Percentiles rank a stretch among this genome's conserved stretches.
These are phyloP conservation scores for Ceratobasidium sp. DNA, from an alignment of 1,284 basidiomycete genomes.

Conservation along the genomic window DNA sequence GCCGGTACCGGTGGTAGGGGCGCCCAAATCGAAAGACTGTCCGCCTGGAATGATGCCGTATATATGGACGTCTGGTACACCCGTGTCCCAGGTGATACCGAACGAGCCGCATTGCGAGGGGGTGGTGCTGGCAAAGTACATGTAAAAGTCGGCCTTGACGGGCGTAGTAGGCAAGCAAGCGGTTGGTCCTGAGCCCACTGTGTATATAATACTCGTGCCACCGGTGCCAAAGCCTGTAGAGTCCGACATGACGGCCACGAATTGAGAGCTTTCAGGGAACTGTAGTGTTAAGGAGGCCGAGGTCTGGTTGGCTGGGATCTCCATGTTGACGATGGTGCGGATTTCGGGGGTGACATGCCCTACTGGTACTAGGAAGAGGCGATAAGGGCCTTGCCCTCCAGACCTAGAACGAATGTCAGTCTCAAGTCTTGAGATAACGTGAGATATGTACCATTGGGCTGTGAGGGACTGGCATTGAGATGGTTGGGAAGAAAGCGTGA, in stretches of 20 bases:
- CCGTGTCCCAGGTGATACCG: slow-evolving; percentile 27
- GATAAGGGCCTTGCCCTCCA: slow-evolving; percentile 30
- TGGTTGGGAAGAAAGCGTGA: slow-evolving; percentile 32
- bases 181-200: slow-evolving; percentile 68
- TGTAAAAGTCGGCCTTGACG: slow-evolving; percentile 48
- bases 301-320: slow-evolving; percentile 63
- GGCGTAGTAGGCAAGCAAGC: slow-evolving; percentile 70
- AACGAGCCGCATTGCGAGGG: slow-evolving; percentile 33
- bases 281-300: slow-evolving; percentile 69
- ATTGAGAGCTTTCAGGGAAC: slow-evolving; percentile 75
- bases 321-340: slow-evolving; percentile 69
- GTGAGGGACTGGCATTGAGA: slow-evolving; percentile 36
- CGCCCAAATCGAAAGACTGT: slow-evolving; percentile 73
- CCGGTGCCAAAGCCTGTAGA: slow-evolving; percentile 76
- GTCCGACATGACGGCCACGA: slow-evolving; percentile 79
- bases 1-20: slow-evolving; percentile 61
- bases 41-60: slow-evolving; percentile 83
- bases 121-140: slow-evolving; percentile 4
- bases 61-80: slow-evolving; percentile 65
- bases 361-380: slow-evolving; percentile 28
- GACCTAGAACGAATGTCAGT: slow-evolving; percentile 16
- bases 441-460: slow-evolving; percentile 26
- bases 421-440: not conserved
- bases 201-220: slow-evolving; percentile 75
- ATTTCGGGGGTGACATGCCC: slow-evolving; percentile 66